Base-by-base conservation (phyloP, 805 yeast genomes). In the Yarrowia phangngaensis region DNA sequence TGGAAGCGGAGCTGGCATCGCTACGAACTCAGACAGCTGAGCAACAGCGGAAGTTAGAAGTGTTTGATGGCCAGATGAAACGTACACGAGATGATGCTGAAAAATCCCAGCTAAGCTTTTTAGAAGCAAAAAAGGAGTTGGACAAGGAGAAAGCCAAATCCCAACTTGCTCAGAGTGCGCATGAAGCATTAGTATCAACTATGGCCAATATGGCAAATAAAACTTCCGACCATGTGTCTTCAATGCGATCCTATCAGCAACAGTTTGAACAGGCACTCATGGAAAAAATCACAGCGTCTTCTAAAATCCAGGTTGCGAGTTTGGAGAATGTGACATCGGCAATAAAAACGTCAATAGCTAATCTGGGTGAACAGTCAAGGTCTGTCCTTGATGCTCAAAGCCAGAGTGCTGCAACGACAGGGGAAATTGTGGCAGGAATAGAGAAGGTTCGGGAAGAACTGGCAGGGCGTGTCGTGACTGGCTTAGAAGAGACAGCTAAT, bases 21-120 rank as follows among this genome's bases (percentile, higher is more conserved):
- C 67, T 76, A 28, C 65, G 70, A 16, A 69, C 75, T 4, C 64
- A 70, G 49, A 68, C 73, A 11, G 77, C 70, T 20, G 82, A 78
- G 51, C 76, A 74, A 53, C 71, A 73, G 50, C 61, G 71, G 4
- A 68, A 70, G 51, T 64, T 75, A 8, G 71, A 69, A 29, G 70
- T 72, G 1, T 63, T 75, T 53, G 79, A 75, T 46, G 71, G 70
- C 20, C 78, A 74, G 55, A 64, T 73, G 19, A 65, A 61, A 38
- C 64, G 64, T 20, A 60, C 70, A 32, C 69, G 75, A 47, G 64
- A 60, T 13, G 26, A 31, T 6, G 52, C 46, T 4, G 58, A 54
- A 19, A 43, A 53, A 14, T 51, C 58, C 7, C 51, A 52, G 51
- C 51, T 50, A 20, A 13, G 19, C 7, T 38, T 17, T 11, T 11